A percentile compares a stretch with the other conserved stretches of the same genome.
phyloP scores from a whole-genome alignment of 345 rosid species.

The Cardamine resedifolia region DNA sequence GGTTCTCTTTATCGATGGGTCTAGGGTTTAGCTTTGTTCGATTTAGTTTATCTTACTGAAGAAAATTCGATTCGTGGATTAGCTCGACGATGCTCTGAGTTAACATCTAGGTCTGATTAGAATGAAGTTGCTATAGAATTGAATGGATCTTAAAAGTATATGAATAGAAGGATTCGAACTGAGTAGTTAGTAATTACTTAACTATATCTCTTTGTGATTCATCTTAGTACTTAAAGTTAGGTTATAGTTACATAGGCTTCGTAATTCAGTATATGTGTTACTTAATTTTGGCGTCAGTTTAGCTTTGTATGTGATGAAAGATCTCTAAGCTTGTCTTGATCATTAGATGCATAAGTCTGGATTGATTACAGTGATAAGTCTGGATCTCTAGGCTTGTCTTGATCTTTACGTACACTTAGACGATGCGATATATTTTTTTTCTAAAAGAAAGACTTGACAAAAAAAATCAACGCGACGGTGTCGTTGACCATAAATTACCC shows the following conservation, averaged over 20 bases:
- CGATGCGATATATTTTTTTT: too few relatives aligned
- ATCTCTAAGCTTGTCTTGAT: too few relatives aligned
- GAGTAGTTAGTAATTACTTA: background rate
- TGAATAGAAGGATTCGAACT: background rate
- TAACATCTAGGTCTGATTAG: background rate
- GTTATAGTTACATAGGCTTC: background rate
- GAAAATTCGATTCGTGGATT: background rate
- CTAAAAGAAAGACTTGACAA: background rate
- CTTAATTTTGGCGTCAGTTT: background rate
- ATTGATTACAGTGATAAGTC: too few relatives aligned
- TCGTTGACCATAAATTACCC: constrained; percentile 22
- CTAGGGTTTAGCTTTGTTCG: constrained; percentile 22
- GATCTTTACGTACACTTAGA: too few relatives aligned
- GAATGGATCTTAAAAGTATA: constrained; percentile 5
- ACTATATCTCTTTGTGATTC: background rate
- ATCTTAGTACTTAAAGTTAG: too few relatives aligned
- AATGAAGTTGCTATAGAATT: background rate
- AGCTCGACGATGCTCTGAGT: background rate
- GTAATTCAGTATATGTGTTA: background rate
- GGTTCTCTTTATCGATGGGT: constrained; percentile 1
- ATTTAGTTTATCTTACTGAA: constrained; percentile 2
- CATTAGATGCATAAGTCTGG: too few relatives aligned
- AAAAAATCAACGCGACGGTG: constrained; percentile 7
- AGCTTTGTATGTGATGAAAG: too few relatives aligned
- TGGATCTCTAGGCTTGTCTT: background rate